Evolutionary conservation across 2,329 filamentous ascomycete genomes (phyloP).

Genomic region (Cladosporium sp.): DNA sequence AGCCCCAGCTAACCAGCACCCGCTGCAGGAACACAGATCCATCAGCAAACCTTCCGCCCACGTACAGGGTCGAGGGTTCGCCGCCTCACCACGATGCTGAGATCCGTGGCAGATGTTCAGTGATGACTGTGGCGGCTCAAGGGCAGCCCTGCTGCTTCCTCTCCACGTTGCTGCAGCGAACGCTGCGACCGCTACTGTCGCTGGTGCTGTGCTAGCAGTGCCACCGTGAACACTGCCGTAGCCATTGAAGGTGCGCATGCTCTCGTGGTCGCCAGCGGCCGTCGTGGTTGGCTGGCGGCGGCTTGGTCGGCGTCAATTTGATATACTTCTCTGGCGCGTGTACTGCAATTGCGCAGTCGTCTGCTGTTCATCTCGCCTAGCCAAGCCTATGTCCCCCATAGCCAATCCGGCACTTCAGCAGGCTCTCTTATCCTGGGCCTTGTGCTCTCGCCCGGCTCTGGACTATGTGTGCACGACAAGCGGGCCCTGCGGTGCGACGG

Average conservation of each 20-base stretch:
- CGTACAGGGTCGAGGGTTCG: constrained; percentile 5
- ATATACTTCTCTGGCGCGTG: background rate
- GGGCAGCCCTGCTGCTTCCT: background rate
- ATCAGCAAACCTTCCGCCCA: too few species aligned
- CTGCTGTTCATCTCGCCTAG: constrained; percentile 9
- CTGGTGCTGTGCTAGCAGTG: background rate
- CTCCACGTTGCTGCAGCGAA: constrained; percentile 1
- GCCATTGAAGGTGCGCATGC: too few species aligned
- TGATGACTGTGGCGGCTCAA: background rate
- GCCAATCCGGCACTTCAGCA: constrained; percentile 2
- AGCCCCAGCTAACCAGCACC: background rate
- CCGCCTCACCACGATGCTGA: background rate
- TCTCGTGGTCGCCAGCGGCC: background rate
- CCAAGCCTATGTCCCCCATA: background rate
- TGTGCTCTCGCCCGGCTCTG: background rate
- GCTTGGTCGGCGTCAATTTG: background rate
- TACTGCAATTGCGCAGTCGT: background rate
- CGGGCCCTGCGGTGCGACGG: background rate
- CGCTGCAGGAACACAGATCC: too few species aligned
- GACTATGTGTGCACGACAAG: background rate
- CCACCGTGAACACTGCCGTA: too few species aligned
- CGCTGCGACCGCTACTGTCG: background rate
- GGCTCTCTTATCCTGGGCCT: background rate
- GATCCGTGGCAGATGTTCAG: background rate
- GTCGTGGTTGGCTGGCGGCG: background rate